Percentiles rank a stretch among this genome's conserved stretches.
phyloP scores from a whole-genome alignment of 139 green algal genomes.

The Asterochloris sp. region DNA sequence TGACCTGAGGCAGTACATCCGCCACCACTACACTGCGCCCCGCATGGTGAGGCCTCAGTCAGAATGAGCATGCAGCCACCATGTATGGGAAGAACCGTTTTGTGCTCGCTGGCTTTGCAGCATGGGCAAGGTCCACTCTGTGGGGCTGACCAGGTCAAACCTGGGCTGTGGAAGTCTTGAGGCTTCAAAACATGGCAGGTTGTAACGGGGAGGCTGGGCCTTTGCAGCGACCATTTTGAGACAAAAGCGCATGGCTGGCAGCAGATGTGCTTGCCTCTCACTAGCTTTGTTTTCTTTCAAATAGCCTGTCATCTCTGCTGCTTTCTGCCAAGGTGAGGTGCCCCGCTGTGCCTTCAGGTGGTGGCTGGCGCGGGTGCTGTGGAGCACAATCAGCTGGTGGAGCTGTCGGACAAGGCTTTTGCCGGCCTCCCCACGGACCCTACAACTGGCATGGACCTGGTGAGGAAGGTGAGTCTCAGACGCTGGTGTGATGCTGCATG shows the following conservation, averaged over 20 bases:
- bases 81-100: not conserved
- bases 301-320: too few relatives aligned
- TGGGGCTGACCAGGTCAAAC: too few relatives aligned
- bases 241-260: too few relatives aligned
- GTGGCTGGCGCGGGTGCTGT: conserved; percentile 89
- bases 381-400: conserved; percentile 93
- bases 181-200: too few relatives aligned
- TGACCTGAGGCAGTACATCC: conserved; percentile 94
- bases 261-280: too few relatives aligned
- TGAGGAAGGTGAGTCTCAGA: conserved; percentile 27
- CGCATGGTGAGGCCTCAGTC: conserved; percentile 58
- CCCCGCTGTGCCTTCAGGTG: conserved; percentile 37
- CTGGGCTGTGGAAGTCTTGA: too few relatives aligned
- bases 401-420: conserved; percentile 67
- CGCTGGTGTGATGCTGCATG: too few relatives aligned
- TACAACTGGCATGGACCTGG: conserved; percentile 46
- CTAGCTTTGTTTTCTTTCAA: too few relatives aligned
- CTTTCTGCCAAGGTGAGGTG: not conserved
- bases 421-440: conserved; percentile 48
- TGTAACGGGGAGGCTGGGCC: too few relatives aligned
- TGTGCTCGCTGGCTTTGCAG: not conserved
- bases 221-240: too few relatives aligned
- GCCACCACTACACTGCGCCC: conserved; percentile 90
- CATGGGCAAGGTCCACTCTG: too few relatives aligned
- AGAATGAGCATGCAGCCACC: too few relatives aligned